A percentile compares a stretch with the other conserved stretches of the same genome.
phyloP scores from a whole-genome alignment of 225 moss, liverwort and hornwort species.

The Physcomitrium patens region DNA sequence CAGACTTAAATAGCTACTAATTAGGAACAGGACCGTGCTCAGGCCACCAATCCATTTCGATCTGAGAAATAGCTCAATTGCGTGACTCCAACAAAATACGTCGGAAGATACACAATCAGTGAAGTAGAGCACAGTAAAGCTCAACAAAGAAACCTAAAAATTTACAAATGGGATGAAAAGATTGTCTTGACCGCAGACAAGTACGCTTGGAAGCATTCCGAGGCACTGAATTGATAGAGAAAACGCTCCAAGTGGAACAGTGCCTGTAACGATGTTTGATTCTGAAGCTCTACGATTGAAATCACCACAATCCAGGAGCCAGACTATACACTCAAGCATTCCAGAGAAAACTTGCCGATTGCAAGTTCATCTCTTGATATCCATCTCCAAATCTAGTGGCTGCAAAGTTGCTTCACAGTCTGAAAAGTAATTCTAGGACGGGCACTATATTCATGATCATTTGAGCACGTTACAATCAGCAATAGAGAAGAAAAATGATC shows the following conservation, averaged over 20 bases:
- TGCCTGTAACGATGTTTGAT: background rate
- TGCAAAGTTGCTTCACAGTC: constrained; percentile 1
- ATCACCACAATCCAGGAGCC: constrained; percentile 4
- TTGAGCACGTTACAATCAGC: background rate
- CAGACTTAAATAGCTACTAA: no score
- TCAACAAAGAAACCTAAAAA: constrained; percentile 14
- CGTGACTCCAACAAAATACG: background rate
- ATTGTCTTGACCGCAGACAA: constrained; percentile 25
- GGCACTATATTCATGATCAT: constrained; percentile 3
- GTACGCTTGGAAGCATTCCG: background rate
- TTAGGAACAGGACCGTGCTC: background rate
- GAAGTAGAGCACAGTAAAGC: background rate
- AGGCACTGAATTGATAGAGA: background rate
- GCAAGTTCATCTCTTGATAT: background rate
- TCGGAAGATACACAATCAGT: background rate
- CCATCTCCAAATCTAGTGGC: background rate
- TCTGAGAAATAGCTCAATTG: background rate
- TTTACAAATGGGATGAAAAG: constrained; percentile 1
- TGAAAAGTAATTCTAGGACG: constrained; percentile 24
- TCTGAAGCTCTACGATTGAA: constrained; percentile 4
- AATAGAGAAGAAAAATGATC: constrained; percentile 29
- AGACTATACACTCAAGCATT: constrained; percentile 10
- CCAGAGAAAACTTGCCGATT: constrained; percentile 3
- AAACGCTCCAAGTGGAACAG: constrained; percentile 5
- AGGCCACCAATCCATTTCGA: background rate